phyloP scores from a whole-genome alignment of 148 eudicot genomes.

The Chenopodium suecicum region DNA sequence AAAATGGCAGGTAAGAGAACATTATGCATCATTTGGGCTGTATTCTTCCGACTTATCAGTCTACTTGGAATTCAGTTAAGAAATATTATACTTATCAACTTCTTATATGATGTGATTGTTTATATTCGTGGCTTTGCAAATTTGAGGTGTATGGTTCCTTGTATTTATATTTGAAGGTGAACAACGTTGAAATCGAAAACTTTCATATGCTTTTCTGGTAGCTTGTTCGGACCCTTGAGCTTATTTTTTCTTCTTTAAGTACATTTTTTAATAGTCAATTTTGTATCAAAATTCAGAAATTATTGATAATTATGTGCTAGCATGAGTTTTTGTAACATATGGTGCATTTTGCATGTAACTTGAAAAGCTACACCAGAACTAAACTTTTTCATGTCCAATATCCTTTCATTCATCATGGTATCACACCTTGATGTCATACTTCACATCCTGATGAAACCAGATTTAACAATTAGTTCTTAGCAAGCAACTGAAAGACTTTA shows the following conservation, averaged over 20 bases:
- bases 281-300: background rate
- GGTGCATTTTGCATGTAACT: too few species aligned
- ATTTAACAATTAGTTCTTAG: background rate
- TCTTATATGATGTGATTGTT: background rate
- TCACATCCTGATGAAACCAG: background rate
- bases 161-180: background rate
- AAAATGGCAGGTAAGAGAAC: conserved; percentile 81
- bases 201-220: background rate
- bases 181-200: background rate
- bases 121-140: background rate
- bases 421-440: too few species aligned
- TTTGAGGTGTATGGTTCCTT: background rate
- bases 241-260: too few species aligned
- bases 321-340: too few species aligned
- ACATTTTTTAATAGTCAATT: background rate
- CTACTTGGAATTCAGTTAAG: background rate
- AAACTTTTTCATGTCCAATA: background rate
- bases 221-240: background rate
- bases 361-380: background rate
- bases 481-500: background rate
- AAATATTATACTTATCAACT: background rate
- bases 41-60: background rate
- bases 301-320: background rate
- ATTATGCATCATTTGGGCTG: background rate
- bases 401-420: background rate